A percentile compares a stretch with the other conserved stretches of the same genome.
phyloP scores from a whole-genome alignment of 1,139 yeast species.

The Geotrichum phurueaensis region DNA sequence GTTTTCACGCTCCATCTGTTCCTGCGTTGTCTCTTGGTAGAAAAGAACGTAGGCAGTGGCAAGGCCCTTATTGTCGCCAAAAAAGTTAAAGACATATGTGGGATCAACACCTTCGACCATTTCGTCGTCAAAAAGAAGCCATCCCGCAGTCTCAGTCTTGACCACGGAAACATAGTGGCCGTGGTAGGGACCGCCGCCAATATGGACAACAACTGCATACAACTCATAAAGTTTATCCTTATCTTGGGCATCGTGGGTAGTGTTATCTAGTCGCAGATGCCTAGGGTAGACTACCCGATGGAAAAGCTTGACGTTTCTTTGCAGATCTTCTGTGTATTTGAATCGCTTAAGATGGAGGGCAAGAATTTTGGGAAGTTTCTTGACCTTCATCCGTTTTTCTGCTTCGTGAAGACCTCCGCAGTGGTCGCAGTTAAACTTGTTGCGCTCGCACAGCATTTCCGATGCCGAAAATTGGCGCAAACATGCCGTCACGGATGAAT shows the following conservation, averaged over 20 bases:
- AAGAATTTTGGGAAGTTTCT: constrained; percentile 68
- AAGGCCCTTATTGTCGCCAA: constrained; percentile 83
- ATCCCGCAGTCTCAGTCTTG: constrained; percentile 70
- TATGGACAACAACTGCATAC: constrained; percentile 82
- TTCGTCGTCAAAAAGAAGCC: constrained; percentile 94
- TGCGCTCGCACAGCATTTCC: constrained; percentile 79
- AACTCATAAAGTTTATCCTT: constrained; percentile 66
- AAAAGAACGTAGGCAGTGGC: constrained; percentile 89
- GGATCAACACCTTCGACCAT: constrained; percentile 87
- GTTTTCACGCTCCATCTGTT: constrained; percentile 14
- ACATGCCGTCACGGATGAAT: constrained; percentile 68
- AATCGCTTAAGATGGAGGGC: constrained; percentile 85
- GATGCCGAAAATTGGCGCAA: constrained; percentile 74
- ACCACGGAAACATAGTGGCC: constrained; percentile 91
- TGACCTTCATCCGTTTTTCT: constrained; percentile 80
- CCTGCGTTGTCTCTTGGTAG: constrained; percentile 43
- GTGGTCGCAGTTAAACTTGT: constrained; percentile 87
- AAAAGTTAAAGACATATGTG: constrained; percentile 72
- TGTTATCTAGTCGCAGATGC: constrained; percentile 65
- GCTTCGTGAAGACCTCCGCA: constrained; percentile 94
- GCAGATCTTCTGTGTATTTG: constrained; percentile 79
- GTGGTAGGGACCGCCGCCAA: constrained; percentile 97
- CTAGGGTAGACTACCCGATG: constrained; percentile 80
- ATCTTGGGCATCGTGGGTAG: constrained; percentile 50
- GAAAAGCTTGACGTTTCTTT: constrained; percentile 78